Conservation (phyloP, 2,329 filamentous ascomycete species). For the Daldinia sp. region DNA sequence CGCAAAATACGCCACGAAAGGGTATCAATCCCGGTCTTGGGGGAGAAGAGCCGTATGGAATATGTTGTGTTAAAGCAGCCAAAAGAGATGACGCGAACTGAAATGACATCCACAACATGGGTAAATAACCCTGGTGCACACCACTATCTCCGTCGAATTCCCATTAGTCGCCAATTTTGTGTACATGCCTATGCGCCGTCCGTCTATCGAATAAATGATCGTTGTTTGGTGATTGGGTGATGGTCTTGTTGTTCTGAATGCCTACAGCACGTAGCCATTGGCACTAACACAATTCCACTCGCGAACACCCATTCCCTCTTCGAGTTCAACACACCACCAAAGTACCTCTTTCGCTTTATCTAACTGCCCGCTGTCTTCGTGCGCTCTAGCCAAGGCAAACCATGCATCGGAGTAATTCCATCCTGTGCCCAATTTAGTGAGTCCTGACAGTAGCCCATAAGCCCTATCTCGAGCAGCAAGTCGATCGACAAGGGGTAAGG, state of each 20-base stretch:
- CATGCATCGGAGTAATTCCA: conserved; percentile 97
- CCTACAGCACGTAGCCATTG: conserved; percentile 73
- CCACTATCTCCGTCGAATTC: conserved; percentile 21
- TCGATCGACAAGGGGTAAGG: conserved; percentile 79
- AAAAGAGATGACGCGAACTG: conserved; percentile 23
- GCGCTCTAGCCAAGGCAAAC: conserved; percentile 86
- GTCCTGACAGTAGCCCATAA: conserved; percentile 80
- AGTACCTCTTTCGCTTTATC: conserved; percentile 92
- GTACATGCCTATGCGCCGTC: conserved; percentile 8
- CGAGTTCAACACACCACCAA: conserved; percentile 98
- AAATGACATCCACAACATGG: conserved; percentile 28
- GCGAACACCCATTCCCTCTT: conserved; percentile 84
- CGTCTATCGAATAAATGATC: conserved; percentile 12
- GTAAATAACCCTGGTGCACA: conserved; percentile 20
- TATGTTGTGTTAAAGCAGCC: conserved; percentile 28
- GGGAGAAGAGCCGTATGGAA: conserved; percentile 24
- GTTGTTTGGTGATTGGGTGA: conserved; percentile 9
- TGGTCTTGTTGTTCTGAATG: conserved; percentile 19
- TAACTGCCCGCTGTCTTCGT: conserved; percentile 86
- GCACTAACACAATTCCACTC: conserved; percentile 79
- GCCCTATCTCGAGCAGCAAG: conserved; percentile 92
- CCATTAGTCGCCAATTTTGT: conserved; percentile 32
- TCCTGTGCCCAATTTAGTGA: conserved; percentile 86
- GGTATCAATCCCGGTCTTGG: conserved; percentile 41
- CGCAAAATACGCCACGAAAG: conserved; percentile 37